Evolutionary conservation across 2,329 filamentous ascomycete genomes (phyloP), one percentile per base, ranked within the genome.

Genomic region (Gremmenia infestans): DNA sequence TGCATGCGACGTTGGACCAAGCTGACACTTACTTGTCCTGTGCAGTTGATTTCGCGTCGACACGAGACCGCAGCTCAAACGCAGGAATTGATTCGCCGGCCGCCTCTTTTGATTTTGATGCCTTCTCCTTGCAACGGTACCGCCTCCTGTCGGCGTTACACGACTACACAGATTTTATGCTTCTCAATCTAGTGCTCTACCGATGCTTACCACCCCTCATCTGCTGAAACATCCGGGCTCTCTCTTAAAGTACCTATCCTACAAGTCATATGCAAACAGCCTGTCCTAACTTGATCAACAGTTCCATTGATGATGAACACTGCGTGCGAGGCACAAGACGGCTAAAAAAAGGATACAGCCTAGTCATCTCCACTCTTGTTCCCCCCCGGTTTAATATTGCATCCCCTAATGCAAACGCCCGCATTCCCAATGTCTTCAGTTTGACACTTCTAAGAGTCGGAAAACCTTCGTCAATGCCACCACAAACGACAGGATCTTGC

Each of bases 141-240:
- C 25, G 50, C 42, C 19, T 46, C 37, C 42, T 48, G 36, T 50
- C 39, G 22, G 36, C 37, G 37, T 40, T 15, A 40, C 37, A 40
- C 37, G 14, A 52, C 55, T 55, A 46, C 57, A 63, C 57, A 53
- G n/a, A 53, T 28, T 42, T 52, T 54, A 56, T 59, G 46, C 55
- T 56, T 59, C 57, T 56, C 54, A 45, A 53, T 59, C 42, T 52
- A 50, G 56, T 45, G 52, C 49, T 54, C 59, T 56, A 61, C 60
- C 58, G 55, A 60, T 50, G 47, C 52, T 50, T 32, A 46, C 52
- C 51, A 50, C 54, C 22, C 42, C 49, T 48, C 52, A 46, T 28
- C 39, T 39, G 37, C 54, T 43, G 48, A 52, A 53, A 53, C 50
- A 56, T 48, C 19, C 36, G 47, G 47, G 19, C 32, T 22, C 39